Percentiles rank a stretch among this genome's conserved stretches.
These are phyloP conservation scores for Nectriaceae sp. DNA, from an alignment of 2,329 filamentous ascomycete species.

Conservation along the genomic window DNA sequence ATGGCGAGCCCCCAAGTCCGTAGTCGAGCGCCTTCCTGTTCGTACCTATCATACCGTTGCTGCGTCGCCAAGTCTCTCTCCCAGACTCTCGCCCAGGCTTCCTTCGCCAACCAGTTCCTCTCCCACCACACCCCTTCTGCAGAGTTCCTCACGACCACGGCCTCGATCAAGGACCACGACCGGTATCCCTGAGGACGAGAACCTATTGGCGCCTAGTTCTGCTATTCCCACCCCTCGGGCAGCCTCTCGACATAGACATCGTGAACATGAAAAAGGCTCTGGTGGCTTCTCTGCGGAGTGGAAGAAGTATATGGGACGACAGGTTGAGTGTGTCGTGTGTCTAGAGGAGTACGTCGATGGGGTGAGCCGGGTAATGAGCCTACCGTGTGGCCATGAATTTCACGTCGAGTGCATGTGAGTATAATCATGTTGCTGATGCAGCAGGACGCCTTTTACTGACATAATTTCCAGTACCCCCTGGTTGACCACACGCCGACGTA, in stretches of 20 bases:
- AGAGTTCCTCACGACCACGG: slow-evolving; percentile 51
- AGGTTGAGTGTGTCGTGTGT: slow-evolving; percentile 93
- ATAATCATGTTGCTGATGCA: not conserved
- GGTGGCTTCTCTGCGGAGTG: slow-evolving; percentile 51
- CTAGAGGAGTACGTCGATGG: slow-evolving; percentile 96
- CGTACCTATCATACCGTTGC: slow-evolving; percentile 90
- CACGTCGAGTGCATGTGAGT: slow-evolving; percentile 98
- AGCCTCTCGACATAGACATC: slow-evolving; percentile 31
- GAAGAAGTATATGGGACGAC: slow-evolving; percentile 67
- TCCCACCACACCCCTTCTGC: slow-evolving; percentile 77
- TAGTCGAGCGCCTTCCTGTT: slow-evolving; percentile 92
- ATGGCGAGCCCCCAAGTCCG: slow-evolving; percentile 96
- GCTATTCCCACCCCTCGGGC: slow-evolving; percentile 41
- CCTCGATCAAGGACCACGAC: slow-evolving; percentile 68
- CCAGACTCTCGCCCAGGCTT: no score
- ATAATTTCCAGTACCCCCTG: slow-evolving; percentile 75
- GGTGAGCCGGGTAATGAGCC: slow-evolving; percentile 91
- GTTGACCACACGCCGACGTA: slow-evolving; percentile 91
- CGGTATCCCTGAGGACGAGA: slow-evolving; percentile 55
- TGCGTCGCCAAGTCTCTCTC: slow-evolving; percentile 54
- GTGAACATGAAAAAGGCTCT: slow-evolving; percentile 52
- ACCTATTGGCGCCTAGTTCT: slow-evolving; percentile 46
- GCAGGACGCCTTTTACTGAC: no score
- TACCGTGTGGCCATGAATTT: slow-evolving; percentile 97
- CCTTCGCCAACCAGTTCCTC: slow-evolving; percentile 67